Conservation (phyloP, 1,139 yeast species). For the Zygosaccharomyces sapae region DNA sequence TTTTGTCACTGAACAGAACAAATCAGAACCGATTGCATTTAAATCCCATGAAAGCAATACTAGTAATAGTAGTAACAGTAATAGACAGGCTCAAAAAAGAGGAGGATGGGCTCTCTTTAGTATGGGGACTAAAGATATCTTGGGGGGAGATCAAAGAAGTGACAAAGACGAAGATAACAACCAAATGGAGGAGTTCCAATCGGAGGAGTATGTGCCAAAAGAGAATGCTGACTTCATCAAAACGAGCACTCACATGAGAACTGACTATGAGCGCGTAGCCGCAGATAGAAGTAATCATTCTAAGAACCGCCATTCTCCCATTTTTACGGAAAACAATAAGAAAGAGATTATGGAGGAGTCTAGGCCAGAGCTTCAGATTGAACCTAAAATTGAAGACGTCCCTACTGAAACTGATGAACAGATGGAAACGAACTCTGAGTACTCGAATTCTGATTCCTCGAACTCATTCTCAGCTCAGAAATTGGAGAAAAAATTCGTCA, state of each 20-base stretch:
- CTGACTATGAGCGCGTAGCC: conserved; percentile 10
- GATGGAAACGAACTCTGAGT: background rate
- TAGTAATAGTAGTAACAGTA: background rate
- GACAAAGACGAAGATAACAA: background rate
- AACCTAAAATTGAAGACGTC: background rate
- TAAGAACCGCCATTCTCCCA: conserved; percentile 26
- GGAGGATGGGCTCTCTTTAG: conserved; percentile 5
- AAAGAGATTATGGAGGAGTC: background rate
- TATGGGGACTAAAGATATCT: conserved; percentile 2
- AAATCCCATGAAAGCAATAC: background rate
- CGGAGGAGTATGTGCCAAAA: background rate
- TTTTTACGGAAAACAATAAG: conserved; percentile 11
- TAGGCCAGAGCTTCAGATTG: conserved; percentile 2
- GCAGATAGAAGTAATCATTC: conserved; percentile 24
- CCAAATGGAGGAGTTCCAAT: background rate
- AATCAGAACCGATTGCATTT: background rate
- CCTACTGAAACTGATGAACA: background rate
- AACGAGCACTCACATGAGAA: conserved; percentile 10
- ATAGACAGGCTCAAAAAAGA: conserved; percentile 3
- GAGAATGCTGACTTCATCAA: conserved; percentile 15
- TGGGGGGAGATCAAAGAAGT: conserved; percentile 1
- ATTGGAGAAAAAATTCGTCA: conserved; percentile 30
- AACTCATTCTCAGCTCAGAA: conserved; percentile 11
- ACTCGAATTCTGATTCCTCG: conserved; percentile 3
- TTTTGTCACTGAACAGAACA: background rate